Evolutionary conservation across 2,329 filamentous ascomycete species (phyloP), one percentile per base, ranked within the genome.

Genomic region (Sphaerostilbella broomeana): DNA sequence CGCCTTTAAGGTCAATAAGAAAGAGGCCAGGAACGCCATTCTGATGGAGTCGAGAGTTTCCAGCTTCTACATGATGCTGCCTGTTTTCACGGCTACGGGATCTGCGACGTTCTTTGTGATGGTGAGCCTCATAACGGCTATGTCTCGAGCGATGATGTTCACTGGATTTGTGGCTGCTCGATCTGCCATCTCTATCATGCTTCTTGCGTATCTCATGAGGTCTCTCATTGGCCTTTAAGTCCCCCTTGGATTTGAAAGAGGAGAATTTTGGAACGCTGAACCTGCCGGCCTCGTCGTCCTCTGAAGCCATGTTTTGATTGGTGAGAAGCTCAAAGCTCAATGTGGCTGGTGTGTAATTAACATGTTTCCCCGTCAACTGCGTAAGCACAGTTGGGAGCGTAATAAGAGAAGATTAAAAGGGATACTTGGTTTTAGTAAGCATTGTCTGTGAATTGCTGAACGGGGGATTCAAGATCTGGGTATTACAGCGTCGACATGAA

Each of bases 1-100:
- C 90, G 0, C 90, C 89, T 53, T 78, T 79, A 28, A 68, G 77
- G 60, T 97, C 90, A 36, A 85, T 53, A 30, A 77, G 51, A 56
- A 77, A 89, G 4, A 55, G 26, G 53, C 56, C 47, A 17, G 56
- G 47, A 54, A 43, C 40, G 16, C 35, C 41, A 13, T 36, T 20
- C 19, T 12, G 27, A 27, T 22, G 28, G 3, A 24, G 22, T 8
- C 7, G 5, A 12, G n/a, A n/a, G 27, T 9, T 21, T 46, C 49
- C 1, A 43, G 34, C 9, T 16, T 44, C 28, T 12, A 18, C 30
- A 20, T 18, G 37, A 17, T 30, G 13, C 5, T 26, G 6, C 19
- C 27, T 31, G 15, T 21, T 32, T 15, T 50, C 41, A 9, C 22
- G 39, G 11, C 22, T 26, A 1, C 26, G 39, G 17, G 43, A 42